Conservation (phyloP, 768 basidiomycete species). For the Leccinum boreale region DNA sequence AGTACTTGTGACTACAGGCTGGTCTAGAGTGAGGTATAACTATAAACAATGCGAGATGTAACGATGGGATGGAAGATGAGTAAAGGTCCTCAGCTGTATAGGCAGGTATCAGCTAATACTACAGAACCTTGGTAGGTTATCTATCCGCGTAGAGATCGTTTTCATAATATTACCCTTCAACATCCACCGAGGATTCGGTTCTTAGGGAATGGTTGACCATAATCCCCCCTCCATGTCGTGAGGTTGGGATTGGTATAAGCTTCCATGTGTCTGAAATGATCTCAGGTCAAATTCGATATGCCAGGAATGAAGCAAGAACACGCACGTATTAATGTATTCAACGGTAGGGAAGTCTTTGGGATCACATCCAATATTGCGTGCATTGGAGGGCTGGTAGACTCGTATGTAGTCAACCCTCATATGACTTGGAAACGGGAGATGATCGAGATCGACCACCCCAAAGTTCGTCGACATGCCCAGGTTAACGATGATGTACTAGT, state of each 20-base stretch:
- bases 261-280: conserved; percentile 47
- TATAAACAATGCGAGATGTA: neutral
- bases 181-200: conserved; percentile 46
- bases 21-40: neutral
- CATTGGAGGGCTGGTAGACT: conserved; percentile 65
- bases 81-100: too few relatives aligned
- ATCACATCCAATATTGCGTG: conserved; percentile 71
- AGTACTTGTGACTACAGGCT: neutral
- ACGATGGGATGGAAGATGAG: neutral
- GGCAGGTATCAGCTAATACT: neutral
- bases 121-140: neutral
- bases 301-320: conserved; percentile 3
- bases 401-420: conserved; percentile 57
- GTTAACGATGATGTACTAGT: conserved; percentile 52
- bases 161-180: conserved; percentile 15
- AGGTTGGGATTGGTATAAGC: conserved; percentile 65
- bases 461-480: conserved; percentile 62
- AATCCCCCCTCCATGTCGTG: conserved; percentile 44
- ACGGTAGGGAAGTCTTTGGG: conserved; percentile 65
- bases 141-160: neutral
- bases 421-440: conserved; percentile 49
- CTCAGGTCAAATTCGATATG: neutral
- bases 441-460: conserved; percentile 50
- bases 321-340: conserved; percentile 65
- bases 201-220: conserved; percentile 46